Evolutionary conservation across 2,329 filamentous ascomycete genomes (phyloP).

Genomic region (Colletotrichum cordylinicola): DNA sequence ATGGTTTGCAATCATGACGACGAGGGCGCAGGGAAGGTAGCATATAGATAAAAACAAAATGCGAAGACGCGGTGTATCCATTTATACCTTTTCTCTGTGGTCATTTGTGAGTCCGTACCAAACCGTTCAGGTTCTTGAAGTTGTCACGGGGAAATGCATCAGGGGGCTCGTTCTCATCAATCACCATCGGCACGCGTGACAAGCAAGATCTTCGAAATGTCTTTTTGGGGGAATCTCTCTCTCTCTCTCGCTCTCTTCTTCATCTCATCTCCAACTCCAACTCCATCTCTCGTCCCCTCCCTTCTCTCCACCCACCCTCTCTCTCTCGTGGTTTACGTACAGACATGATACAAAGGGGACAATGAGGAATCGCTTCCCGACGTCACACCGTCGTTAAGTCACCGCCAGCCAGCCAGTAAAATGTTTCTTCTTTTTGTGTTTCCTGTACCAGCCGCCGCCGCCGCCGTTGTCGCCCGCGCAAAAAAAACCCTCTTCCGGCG

Average conservation of each 20-base stretch:
- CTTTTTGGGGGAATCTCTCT: neutral
- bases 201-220: neutral
- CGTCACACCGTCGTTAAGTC: conserved; percentile 10
- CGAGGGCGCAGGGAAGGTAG: neutral
- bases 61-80: neutral
- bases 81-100: neutral
- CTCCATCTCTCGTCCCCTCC: neutral
- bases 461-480: conserved; percentile 8
- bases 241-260: neutral
- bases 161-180: neutral
- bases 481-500: conserved; percentile 7
- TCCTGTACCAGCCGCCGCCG: neutral
- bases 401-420: conserved; percentile 1
- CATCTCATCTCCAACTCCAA: neutral
- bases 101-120: neutral
- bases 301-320: neutral
- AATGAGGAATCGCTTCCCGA: conserved; percentile 14
- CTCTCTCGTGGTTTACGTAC: conserved; percentile 17
- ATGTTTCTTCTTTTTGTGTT: neutral
- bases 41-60: neutral
- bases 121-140: neutral
- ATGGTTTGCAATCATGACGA: neutral
- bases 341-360: conserved; percentile 22
- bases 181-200: neutral
- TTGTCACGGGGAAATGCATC: neutral